A percentile compares a stretch with the other conserved stretches of the same genome.
phyloP scores from a whole-genome alignment of 257 asterid species.

The Nicotiana noctiflora region DNA sequence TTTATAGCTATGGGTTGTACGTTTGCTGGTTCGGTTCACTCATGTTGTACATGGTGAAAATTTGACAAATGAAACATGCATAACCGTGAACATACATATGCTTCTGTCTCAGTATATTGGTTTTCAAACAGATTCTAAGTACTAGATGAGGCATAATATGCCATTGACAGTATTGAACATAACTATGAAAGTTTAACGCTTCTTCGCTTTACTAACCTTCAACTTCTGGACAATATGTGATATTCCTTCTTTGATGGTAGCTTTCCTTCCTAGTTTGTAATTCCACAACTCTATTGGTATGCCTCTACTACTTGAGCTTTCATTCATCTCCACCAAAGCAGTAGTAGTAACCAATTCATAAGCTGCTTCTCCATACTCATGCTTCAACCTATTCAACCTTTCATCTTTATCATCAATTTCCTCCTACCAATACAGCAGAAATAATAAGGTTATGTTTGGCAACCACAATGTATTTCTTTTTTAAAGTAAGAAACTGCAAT shows the following conservation, averaged over 20 bases:
- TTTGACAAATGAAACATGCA: too few species aligned
- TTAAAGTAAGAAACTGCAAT: neutral
- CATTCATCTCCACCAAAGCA: conserved; percentile 18
- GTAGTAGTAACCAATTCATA: conserved; percentile 10
- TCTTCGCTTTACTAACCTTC: conserved; percentile 7
- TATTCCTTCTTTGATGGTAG: conserved; percentile 20
- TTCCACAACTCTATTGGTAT: conserved; percentile 21
- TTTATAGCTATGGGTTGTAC: too few species aligned
- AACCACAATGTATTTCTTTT: too few species aligned
- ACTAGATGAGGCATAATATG: neutral
- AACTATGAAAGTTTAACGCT: neutral
- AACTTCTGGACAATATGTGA: neutral
- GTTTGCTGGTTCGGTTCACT: too few species aligned
- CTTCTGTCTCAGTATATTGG: neutral
- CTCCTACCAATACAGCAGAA: neutral
- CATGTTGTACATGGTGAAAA: too few species aligned
- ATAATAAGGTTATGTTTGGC: neutral
- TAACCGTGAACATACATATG: neutral
- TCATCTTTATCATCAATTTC: conserved; percentile 13
- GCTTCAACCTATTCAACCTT: conserved; percentile 12
- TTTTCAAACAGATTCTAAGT: neutral
- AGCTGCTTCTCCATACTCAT: conserved; percentile 11
- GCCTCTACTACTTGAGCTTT: conserved; percentile 16
- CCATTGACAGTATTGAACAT: neutral
- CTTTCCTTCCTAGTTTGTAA: conserved; percentile 4